Conservation (phyloP, 2,329 filamentous ascomycete species). For the Ceratocystis colombiana region DNA sequence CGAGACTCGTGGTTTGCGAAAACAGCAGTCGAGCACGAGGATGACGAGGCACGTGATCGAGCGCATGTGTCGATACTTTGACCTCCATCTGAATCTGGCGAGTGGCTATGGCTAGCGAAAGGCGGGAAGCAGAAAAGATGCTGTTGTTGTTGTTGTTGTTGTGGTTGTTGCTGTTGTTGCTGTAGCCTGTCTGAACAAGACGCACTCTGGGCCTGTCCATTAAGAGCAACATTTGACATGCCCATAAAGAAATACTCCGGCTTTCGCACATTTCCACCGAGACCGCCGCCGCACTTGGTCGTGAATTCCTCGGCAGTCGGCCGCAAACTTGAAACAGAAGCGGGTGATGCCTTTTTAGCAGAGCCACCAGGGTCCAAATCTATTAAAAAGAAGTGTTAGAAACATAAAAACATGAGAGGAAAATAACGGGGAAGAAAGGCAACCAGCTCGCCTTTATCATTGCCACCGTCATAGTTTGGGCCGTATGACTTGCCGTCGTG, state of each 20-base stretch:
- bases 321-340: conserved; percentile 6
- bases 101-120: neutral
- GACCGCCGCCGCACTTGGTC: neutral
- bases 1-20: conserved; percentile 2
- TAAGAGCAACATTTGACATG: neutral
- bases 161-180: neutral
- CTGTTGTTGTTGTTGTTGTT: neutral
- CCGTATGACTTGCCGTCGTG: neutral
- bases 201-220: neutral
- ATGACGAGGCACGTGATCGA: neutral
- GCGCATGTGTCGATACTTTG: neutral
- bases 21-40: neutral
- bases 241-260: neutral
- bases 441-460: neutral
- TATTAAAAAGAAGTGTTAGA: neutral
- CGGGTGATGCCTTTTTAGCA: neutral
- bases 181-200: neutral
- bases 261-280: neutral
- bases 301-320: conserved; percentile 6
- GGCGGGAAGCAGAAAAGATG: neutral
- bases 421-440: neutral
- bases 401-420: neutral
- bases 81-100: neutral
- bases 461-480: neutral
- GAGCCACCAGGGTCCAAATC: neutral